Evolutionary conservation across 1,284 basidiomycete species (phyloP).

Genomic region (Lentinula novae-zelandiae): DNA sequence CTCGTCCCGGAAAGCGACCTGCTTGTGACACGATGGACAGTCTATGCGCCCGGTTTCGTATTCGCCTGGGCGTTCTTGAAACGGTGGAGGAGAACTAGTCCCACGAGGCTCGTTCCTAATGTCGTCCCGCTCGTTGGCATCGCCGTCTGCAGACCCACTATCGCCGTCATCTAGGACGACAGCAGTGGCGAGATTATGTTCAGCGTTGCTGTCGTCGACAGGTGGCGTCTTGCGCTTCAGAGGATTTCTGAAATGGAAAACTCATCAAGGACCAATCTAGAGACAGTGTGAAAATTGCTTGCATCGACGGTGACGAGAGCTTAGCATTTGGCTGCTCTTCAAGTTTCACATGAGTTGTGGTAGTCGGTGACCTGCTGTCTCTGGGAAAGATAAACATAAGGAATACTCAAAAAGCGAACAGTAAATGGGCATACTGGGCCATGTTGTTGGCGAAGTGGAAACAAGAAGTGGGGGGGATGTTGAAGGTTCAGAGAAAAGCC

Average conservation of each 20-base stretch:
- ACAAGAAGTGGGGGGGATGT: not conserved
- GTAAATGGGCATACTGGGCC: not conserved
- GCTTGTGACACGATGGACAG: not conserved
- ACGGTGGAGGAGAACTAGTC: not conserved
- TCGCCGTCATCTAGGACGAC: slow-evolving; percentile 2
- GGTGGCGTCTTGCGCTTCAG: slow-evolving; percentile 13
- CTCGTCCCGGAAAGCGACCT: slow-evolving; percentile 9
- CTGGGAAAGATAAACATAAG: slow-evolving; percentile 1
- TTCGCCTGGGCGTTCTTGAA: not conserved
- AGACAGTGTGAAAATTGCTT: not conserved
- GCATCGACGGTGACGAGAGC: not conserved
- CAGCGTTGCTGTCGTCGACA: not conserved
- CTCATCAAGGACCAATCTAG: not conserved
- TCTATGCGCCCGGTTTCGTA: slow-evolving; percentile 2
- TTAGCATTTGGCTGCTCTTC: slow-evolving; percentile 1
- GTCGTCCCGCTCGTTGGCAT: not conserved
- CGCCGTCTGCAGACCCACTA: not conserved
- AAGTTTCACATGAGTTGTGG: not conserved
- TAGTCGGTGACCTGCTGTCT: not conserved
- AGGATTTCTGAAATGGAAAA: not conserved
- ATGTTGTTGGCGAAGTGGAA: not conserved
- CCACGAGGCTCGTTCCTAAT: not conserved
- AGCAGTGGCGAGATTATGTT: not conserved
- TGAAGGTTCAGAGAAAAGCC: not conserved
- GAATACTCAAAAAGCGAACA: not conserved